Base-by-base conservation (phyloP, 2,329 filamentous ascomycete species). In the Orbilia ellipsospora region DNA sequence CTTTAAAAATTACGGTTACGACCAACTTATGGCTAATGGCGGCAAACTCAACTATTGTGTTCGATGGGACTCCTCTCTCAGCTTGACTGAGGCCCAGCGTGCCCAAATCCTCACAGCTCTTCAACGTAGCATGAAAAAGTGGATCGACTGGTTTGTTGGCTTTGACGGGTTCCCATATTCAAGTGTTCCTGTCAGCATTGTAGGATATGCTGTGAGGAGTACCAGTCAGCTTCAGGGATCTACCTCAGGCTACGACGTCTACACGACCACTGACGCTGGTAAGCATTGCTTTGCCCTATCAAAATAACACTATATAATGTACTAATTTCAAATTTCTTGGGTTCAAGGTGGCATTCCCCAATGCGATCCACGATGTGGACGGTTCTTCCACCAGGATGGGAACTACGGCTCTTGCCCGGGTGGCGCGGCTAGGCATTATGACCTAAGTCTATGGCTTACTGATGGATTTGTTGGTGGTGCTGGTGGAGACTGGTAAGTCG, bases 391-490 rank as follows among this genome's bases (percentile, higher is more conserved):
- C 78, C 82, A 83, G 77, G 79, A 84, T 45, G 79, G 79, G n/a
- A 80, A 84, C 68, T 85, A 85, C 77, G 80, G 78, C 69, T 77
- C 80, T 16, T 85, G 84, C 76, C 77, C 82, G 4, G 82, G 80
- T 13, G 83, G 83, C 20, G 81, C 81, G 0, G 81, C 77, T 31
- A 78, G 81, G 13, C 84, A 84, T 79, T 85, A 85, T 76, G 83
- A 85, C 77, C 80, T 84, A 78, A 83, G 82, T 4, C 82, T 86
- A 54, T 85, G 84, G 84, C 81, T 86, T n/a, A 85, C 84, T 0
- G 83, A 83, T 23, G 84, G 84, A 5, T 81, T 85, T 73, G 18
- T 74, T 1, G 84, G 84, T 28, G 84, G 84, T 68, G 81, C 83
- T 0, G 84, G 84, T 55, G 84, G 84, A 54, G 83, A 85, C 67